phyloP scores from a whole-genome alignment of 2,329 filamentous ascomycete species.

The Colletotrichum sp. region DNA sequence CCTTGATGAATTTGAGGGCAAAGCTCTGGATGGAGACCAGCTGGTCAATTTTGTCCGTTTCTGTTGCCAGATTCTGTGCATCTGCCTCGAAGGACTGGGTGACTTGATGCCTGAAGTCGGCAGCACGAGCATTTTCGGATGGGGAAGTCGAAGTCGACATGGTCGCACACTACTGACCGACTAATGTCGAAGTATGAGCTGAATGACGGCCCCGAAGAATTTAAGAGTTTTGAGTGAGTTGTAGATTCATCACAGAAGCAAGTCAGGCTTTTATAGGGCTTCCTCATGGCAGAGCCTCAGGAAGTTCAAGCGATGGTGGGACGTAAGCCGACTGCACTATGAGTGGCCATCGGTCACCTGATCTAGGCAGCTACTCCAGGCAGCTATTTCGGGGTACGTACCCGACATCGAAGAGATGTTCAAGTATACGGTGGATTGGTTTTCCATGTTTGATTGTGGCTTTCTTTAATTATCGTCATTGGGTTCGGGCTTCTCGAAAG shows the following conservation, averaged over 20 bases:
- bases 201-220: background rate
- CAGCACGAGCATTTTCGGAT: background rate
- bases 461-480: background rate
- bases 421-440: background rate
- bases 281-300: background rate
- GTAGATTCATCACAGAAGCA: background rate
- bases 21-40: background rate
- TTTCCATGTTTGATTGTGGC: background rate
- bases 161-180: background rate
- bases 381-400: background rate
- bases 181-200: rapidly evolving
- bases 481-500: background rate
- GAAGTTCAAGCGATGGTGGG: background rate
- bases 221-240: background rate
- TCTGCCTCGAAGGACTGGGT: background rate
- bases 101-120: background rate
- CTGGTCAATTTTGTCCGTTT: background rate
- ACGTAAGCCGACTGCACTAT: background rate
- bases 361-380: background rate
- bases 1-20: background rate
- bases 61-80: background rate
- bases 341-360: background rate
- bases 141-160: background rate
- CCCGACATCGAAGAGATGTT: rapidly evolving
- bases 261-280: background rate